Evolutionary conservation across 768 basidiomycete genomes (phyloP).

Genomic region (Chalciporus piperatus): DNA sequence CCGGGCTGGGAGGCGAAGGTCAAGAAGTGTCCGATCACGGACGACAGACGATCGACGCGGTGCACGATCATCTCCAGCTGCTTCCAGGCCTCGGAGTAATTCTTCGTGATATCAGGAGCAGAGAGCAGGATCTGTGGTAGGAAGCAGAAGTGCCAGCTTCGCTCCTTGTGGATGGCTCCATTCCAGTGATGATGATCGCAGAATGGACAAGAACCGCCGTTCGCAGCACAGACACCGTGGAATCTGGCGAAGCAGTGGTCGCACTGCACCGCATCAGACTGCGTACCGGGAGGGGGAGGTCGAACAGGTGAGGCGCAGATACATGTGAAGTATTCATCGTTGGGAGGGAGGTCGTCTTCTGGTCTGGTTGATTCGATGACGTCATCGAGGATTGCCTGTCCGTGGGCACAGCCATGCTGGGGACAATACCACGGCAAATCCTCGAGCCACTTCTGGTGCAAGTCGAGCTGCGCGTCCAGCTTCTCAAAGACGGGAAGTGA

Average conservation of each 20-base stretch:
- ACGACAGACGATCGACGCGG: conserved; percentile 71
- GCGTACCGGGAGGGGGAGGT: conserved; percentile 70
- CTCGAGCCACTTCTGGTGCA: conserved; percentile 70
- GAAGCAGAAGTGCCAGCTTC: conserved; percentile 81
- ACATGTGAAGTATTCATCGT: conserved; percentile 81
- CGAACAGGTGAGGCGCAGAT: conserved; percentile 76
- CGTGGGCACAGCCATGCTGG: conserved; percentile 63
- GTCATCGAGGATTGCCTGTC: conserved; percentile 65
- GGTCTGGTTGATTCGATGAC: conserved; percentile 71
- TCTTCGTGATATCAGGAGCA: conserved; percentile 77
- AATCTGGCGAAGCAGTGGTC: conserved; percentile 87
- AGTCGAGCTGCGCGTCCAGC: conserved; percentile 62
- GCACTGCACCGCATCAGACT: conserved; percentile 86
- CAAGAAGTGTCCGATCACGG: conserved; percentile 77
- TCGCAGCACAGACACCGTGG: conserved; percentile 80
- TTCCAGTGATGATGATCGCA: conserved; percentile 93
- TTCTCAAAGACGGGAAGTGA: conserved; percentile 69
- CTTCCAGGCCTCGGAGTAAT: conserved; percentile 79
- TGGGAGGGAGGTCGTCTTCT: conserved; percentile 76
- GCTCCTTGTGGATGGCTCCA: conserved; percentile 76
- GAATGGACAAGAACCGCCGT: conserved; percentile 89
- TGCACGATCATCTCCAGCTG: conserved; percentile 79
- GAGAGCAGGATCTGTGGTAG: conserved; percentile 65
- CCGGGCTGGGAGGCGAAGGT: conserved; percentile 64
- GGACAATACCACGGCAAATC: conserved; percentile 78